phyloP scores from a whole-genome alignment of 2,329 filamentous ascomycete genomes.

The Talaromyces sp. region DNA sequence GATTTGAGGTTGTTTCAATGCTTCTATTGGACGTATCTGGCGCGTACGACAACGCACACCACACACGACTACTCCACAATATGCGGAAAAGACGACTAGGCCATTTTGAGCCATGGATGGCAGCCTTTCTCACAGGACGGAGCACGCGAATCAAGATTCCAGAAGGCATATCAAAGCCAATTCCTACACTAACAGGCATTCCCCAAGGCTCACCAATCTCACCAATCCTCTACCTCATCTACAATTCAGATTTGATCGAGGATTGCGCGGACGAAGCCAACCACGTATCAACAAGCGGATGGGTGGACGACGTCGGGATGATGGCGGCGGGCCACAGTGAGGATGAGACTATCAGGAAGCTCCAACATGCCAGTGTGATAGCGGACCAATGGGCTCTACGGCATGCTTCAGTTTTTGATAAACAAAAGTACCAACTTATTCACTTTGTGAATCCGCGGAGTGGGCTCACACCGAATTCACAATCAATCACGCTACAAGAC shows the following conservation, averaged over 20 bases:
- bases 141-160: not conserved
- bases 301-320: not conserved
- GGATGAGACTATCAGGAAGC: not conserved
- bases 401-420: not conserved
- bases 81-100: not conserved
- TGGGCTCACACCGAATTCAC: not conserved
- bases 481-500: not conserved
- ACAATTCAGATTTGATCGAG: not conserved
- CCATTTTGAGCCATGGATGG: not conserved
- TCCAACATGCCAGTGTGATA: not conserved
- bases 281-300: not conserved
- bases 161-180: not conserved
- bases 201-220: not conserved
- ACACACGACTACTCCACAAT: not conserved
- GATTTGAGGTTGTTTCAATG: not conserved
- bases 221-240: not conserved
- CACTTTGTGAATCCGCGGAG: not conserved
- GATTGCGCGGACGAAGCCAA: not conserved
- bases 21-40: not conserved
- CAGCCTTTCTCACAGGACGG: not conserved
- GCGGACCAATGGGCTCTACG: not conserved
- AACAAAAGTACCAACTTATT: not conserved
- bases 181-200: not conserved
- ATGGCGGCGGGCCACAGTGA: not conserved
- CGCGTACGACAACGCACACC: slow-evolving; percentile 4